Conservation (phyloP, 1,284 basidiomycete genomes). For the Malassezia globosa region DNA sequence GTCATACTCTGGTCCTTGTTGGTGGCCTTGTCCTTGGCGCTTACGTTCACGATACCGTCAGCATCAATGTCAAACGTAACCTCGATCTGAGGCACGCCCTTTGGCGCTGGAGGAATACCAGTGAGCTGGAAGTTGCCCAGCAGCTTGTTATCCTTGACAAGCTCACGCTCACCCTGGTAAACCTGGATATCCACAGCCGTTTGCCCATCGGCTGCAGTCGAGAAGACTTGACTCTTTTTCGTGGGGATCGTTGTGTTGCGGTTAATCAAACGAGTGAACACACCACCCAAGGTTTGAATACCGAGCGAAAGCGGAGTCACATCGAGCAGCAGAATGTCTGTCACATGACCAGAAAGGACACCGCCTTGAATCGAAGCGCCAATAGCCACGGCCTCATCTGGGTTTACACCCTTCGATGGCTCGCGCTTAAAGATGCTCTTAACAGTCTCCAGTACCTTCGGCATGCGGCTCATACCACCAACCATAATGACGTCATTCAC, state of each 20-base stretch:
- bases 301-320: slow-evolving; percentile 88
- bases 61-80: slow-evolving; percentile 98
- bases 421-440: slow-evolving; percentile 85
- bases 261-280: slow-evolving; percentile 71
- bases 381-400: slow-evolving; percentile 85
- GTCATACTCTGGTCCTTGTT: slow-evolving; percentile 95
- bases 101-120: slow-evolving; percentile 91
- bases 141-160: slow-evolving; percentile 95
- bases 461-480: slow-evolving; percentile 97
- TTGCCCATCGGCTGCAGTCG: slow-evolving; percentile 69
- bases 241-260: slow-evolving; percentile 98
- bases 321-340: slow-evolving; percentile 87
- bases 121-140: slow-evolving; percentile 98
- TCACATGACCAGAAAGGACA: slow-evolving; percentile 89
- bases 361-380: slow-evolving; percentile 88
- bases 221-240: slow-evolving; percentile 98
- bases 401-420: slow-evolving; percentile 94
- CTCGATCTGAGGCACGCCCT: slow-evolving; percentile 96
- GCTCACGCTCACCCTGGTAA: slow-evolving; percentile 95
- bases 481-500: slow-evolving; percentile 95
- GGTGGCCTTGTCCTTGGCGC: slow-evolving; percentile 92
- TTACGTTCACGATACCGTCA: slow-evolving; percentile 93
- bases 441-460: slow-evolving; percentile 83
- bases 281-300: slow-evolving; percentile 95
- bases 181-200: slow-evolving; percentile 78